Conservation (phyloP, 2,329 filamentous ascomycete genomes). For the Aspergillus chevalieri region DNA sequence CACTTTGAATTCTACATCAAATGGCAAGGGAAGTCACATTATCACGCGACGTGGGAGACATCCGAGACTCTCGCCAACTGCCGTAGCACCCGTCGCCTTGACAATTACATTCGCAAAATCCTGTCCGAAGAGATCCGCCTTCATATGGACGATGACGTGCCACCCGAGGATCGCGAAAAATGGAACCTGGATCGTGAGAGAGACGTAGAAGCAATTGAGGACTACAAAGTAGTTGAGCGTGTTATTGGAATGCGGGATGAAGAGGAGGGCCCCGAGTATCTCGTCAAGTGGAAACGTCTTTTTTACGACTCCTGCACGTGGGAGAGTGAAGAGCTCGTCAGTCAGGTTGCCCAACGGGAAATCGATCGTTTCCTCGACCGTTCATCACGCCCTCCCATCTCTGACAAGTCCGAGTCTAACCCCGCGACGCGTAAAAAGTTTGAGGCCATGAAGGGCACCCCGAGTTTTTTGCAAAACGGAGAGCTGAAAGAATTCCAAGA, state of each 20-base stretch:
- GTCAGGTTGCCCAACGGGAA: slow-evolving; percentile 72
- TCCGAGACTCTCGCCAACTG: slow-evolving; percentile 67
- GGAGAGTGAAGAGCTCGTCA: slow-evolving; percentile 73
- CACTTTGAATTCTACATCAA: slow-evolving; percentile 92
- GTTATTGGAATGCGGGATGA: slow-evolving; percentile 78
- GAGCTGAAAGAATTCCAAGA: slow-evolving; percentile 90
- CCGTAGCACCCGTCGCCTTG: slow-evolving; percentile 79
- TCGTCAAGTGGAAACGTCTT: slow-evolving; percentile 93
- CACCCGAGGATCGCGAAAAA: slow-evolving; percentile 82
- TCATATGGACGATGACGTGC: slow-evolving; percentile 64
- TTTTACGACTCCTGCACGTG: slow-evolving; percentile 93
- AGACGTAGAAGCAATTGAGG: slow-evolving; percentile 77
- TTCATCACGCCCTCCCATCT: slow-evolving; percentile 70
- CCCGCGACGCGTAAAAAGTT: slow-evolving; percentile 65
- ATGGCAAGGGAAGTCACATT: slow-evolving; percentile 92
- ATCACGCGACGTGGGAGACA: slow-evolving; percentile 93
- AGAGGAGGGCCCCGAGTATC: slow-evolving; percentile 79
- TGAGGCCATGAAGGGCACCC: slow-evolving; percentile 71
- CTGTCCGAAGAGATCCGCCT: slow-evolving; percentile 75
- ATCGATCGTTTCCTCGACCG: slow-evolving; percentile 89
- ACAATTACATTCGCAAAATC: slow-evolving; percentile 87
- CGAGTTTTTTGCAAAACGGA: slow-evolving; percentile 75
- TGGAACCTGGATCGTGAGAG: slow-evolving; percentile 93
- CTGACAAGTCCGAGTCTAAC: slow-evolving; percentile 71
- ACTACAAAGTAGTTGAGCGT: slow-evolving; percentile 88